Percentiles rank a stretch among this genome's conserved stretches.
Conservation (phyloP, 805 yeast species). For the Candida caryicola region DNA sequence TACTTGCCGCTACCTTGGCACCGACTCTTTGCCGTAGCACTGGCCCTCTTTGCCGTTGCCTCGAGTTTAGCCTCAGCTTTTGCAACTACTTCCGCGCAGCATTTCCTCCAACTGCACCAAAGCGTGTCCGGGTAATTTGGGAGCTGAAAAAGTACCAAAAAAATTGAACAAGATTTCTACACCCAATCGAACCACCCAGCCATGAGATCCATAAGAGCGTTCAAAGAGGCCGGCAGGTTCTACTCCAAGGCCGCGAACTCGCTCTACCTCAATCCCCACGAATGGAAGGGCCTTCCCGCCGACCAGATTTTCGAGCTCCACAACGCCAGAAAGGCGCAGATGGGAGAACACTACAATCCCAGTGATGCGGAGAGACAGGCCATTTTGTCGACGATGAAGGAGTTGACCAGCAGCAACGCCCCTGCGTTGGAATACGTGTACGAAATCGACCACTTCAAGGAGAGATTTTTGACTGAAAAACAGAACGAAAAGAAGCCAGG, state of each 20-base stretch:
- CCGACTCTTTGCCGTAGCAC: too few species aligned
- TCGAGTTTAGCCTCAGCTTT: too few species aligned
- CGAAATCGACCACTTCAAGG: constrained; percentile 43
- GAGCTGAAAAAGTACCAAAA: constrained; percentile 1
- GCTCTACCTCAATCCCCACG: constrained; percentile 58
- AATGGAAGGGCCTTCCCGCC: constrained; percentile 69
- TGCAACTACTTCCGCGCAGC: too few species aligned
- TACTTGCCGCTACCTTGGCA: too few species aligned
- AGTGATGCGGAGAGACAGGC: constrained; percentile 70
- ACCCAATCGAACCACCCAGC: constrained; percentile 1
- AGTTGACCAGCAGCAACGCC: constrained; percentile 24
- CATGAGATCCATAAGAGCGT: constrained; percentile 8
- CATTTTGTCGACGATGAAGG: constrained; percentile 41
- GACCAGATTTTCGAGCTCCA: constrained; percentile 60
- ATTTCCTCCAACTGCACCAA: too few species aligned
- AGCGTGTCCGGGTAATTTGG: too few species aligned
- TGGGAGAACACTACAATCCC: constrained; percentile 51
- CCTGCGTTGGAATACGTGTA: constrained; percentile 40
- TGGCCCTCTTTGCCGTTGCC: too few species aligned
- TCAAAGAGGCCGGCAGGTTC: constrained; percentile 4
- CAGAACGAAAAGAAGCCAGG: constrained; percentile 26
- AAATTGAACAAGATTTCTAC: background rate
- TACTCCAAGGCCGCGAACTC: constrained; percentile 16
- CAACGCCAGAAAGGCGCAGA: constrained; percentile 51
- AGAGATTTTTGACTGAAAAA: constrained; percentile 40